Evolutionary conservation across 331 rosid genomes (phyloP).

Genomic region (Acacia concinna): DNA sequence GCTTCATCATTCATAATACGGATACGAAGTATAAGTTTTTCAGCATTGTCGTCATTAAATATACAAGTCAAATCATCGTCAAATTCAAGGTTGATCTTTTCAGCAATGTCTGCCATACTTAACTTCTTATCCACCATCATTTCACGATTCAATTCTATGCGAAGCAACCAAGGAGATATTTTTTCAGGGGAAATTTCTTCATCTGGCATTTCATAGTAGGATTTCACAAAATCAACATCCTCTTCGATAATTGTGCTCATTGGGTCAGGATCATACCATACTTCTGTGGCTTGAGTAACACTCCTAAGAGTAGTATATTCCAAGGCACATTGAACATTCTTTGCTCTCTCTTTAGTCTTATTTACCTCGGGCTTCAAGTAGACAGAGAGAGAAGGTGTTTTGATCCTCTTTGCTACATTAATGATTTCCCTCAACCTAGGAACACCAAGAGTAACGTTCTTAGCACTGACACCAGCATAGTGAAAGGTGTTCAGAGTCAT

Average conservation of each 20-base stretch:
- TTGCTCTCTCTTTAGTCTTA: conserved; percentile 94
- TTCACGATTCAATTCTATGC: conserved; percentile 94
- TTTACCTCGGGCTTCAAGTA: conserved; percentile 77
- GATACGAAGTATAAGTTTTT: conserved; percentile 88
- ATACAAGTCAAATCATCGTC: conserved; percentile 95
- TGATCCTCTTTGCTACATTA: conserved; percentile 94
- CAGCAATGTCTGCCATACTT: conserved; percentile 99
- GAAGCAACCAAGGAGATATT: conserved; percentile 98
- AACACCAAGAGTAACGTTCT: conserved; percentile 97
- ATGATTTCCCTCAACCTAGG: conserved; percentile 98
- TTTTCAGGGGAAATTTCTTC: conserved; percentile 94
- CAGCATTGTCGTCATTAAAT: conserved; percentile 97
- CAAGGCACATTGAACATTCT: conserved; percentile 94
- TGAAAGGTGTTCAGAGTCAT: conserved; percentile 99
- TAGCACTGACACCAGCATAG: conserved; percentile 99
- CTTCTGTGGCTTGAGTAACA: conserved; percentile 99
- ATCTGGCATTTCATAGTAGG: conserved; percentile 98
- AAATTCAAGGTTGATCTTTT: conserved; percentile 91
- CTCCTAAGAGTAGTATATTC: conserved; percentile 97
- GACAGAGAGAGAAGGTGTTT: conserved; percentile 94
- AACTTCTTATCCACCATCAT: conserved; percentile 99
- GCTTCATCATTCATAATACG: conserved; percentile 98
- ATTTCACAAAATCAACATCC: conserved; percentile 88
- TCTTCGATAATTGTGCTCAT: conserved; percentile 90
- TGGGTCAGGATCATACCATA: conserved; percentile 99